phyloP scores from a whole-genome alignment of 2,329 filamentous ascomycete species.

The Cercospora nicotianae region DNA sequence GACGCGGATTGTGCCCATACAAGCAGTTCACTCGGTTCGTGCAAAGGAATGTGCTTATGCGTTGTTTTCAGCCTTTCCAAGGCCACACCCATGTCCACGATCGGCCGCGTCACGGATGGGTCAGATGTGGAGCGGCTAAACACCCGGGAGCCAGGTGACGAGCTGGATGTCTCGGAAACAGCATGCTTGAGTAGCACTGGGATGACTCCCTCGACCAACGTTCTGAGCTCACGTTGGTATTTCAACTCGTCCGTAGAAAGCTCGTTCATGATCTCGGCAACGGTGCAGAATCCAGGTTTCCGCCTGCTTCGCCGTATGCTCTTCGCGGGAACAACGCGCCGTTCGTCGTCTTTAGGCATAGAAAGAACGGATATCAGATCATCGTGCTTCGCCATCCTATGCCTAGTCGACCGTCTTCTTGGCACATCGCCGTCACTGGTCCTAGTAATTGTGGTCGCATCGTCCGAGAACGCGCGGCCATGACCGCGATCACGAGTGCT shows the following conservation, averaged over 20 bases:
- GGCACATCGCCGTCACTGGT: slow-evolving; percentile 35
- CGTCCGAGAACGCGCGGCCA: slow-evolving; percentile 36
- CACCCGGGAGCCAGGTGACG: slow-evolving; percentile 36
- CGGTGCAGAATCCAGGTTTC: slow-evolving; percentile 64
- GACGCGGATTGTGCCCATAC: slow-evolving; percentile 78
- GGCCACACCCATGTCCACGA: slow-evolving; percentile 89
- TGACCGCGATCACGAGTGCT: slow-evolving; percentile 28
- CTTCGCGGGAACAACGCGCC: slow-evolving; percentile 71
- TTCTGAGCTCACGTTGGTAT: slow-evolving; percentile 88
- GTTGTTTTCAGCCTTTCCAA: slow-evolving; percentile 79
- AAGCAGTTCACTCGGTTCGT: slow-evolving; percentile 69
- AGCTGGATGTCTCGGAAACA: slow-evolving; percentile 65
- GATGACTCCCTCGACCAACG: slow-evolving; percentile 90
- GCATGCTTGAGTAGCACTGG: slow-evolving; percentile 87
- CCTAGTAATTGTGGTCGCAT: slow-evolving; percentile 29
- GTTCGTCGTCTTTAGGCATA: slow-evolving; percentile 57
- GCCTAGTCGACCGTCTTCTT: slow-evolving; percentile 51
- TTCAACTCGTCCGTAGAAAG: slow-evolving; percentile 80
- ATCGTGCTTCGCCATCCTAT: slow-evolving; percentile 74
- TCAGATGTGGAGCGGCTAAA: slow-evolving; percentile 47
- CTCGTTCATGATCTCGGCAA: slow-evolving; percentile 75
- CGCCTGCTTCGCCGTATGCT: slow-evolving; percentile 75
- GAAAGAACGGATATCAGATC: slow-evolving; percentile 93
- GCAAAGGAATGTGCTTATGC: slow-evolving; percentile 76
- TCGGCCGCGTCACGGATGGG: slow-evolving; percentile 73